phyloP scores from a whole-genome alignment of 192 early-diverging fungal genomes.

The Umbelopsis vinacea region DNA sequence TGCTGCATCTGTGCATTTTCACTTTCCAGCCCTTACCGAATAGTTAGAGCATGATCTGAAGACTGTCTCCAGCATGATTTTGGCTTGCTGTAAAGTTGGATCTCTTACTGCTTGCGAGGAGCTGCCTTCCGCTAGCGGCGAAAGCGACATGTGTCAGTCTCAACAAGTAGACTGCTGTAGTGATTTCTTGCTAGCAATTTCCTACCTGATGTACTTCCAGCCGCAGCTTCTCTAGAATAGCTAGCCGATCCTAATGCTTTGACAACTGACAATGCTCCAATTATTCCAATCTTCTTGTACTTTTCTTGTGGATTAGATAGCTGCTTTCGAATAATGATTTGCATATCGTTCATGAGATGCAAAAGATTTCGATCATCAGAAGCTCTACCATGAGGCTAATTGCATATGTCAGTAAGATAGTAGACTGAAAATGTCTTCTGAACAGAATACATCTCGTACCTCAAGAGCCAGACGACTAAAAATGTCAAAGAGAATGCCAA shows the following conservation, averaged over 20 bases:
- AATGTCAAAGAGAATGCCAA: slow-evolving; percentile 68
- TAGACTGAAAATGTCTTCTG: background rate
- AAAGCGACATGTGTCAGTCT: background rate
- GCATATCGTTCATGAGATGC: slow-evolving; percentile 67
- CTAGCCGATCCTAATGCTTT: slow-evolving; percentile 59
- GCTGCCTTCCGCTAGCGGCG: background rate
- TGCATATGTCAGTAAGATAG: background rate
- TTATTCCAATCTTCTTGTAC: slow-evolving; percentile 75
- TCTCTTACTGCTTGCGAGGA: slow-evolving; percentile 12
- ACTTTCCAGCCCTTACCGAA: slow-evolving; percentile 36
- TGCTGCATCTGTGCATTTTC: background rate
- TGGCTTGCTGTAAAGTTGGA: slow-evolving; percentile 56
- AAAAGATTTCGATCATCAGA: slow-evolving; percentile 3
- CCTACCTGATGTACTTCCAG: slow-evolving; percentile 31
- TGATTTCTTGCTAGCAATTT: background rate
- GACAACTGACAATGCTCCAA: slow-evolving; percentile 69
- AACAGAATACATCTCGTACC: slow-evolving; percentile 30
- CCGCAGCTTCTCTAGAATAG: background rate
- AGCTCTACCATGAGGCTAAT: background rate
- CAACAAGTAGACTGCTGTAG: too few relatives aligned
- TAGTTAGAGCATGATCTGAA: slow-evolving; percentile 42
- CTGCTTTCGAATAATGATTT: slow-evolving; percentile 77
- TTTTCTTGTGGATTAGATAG: slow-evolving; percentile 66
- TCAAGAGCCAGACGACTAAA: slow-evolving; percentile 65
- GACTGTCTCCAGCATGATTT: slow-evolving; percentile 63